phyloP scores from a whole-genome alignment of 2,329 filamentous ascomycete species.

The Sporothrix brasiliensis region DNA sequence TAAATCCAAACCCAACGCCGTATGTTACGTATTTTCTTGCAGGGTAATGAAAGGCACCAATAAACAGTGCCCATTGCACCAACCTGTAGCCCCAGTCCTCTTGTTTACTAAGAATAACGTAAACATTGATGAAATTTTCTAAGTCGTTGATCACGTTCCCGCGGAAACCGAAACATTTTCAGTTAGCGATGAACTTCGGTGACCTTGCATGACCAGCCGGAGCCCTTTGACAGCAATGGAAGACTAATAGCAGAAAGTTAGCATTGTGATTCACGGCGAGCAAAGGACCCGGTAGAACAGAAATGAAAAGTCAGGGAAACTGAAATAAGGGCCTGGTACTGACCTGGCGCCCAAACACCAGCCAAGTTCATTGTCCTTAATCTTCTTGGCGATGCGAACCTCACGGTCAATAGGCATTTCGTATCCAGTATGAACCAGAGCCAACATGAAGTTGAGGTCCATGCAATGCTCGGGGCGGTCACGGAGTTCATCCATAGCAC shows the following conservation, averaged over 20 bases:
- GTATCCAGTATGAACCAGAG: conserved; percentile 89
- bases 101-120: not conserved
- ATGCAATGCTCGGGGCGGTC: conserved; percentile 89
- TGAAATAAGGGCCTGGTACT: conserved; percentile 42
- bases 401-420: conserved; percentile 97
- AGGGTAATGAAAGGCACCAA: not conserved
- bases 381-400: conserved; percentile 98
- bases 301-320: not conserved
- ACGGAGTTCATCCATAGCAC: conserved; percentile 76
- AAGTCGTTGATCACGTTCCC: not conserved
- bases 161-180: not conserved
- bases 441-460: conserved; percentile 95
- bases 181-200: conserved; percentile 64
- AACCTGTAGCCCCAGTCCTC: not conserved
- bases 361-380: conserved; percentile 92
- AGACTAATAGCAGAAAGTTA: conserved; percentile 57
- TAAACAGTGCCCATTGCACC: not conserved
- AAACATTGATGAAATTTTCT: not conserved
- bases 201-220: conserved; percentile 88
- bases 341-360: conserved; percentile 98
- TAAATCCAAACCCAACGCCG: conserved; percentile 28
- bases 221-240: conserved; percentile 76
- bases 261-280: not conserved
- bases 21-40: conserved; percentile 11
- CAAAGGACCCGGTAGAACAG: not conserved